Conservation (phyloP, 1,284 basidiomycete species). For the Laetiporus sulphureus region DNA sequence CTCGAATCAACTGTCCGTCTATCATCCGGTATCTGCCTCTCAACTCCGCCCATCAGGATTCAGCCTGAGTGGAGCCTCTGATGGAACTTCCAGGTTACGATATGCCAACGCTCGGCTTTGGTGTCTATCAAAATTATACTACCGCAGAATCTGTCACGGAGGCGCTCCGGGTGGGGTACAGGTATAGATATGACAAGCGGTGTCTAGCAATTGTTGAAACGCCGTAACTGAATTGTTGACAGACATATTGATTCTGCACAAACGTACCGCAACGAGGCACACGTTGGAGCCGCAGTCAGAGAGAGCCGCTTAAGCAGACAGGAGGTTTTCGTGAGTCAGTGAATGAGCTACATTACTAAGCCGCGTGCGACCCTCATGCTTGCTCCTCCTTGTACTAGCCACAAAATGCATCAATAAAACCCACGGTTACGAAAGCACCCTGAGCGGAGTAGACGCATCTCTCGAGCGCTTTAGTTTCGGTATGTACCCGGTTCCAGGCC, state of each 20-base stretch:
- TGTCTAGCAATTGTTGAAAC: not conserved
- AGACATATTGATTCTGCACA: slow-evolving; percentile 71
- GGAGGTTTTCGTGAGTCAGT: slow-evolving; percentile 71
- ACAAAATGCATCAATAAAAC: slow-evolving; percentile 21
- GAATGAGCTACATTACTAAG: too few relatives aligned
- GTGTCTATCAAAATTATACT: slow-evolving; percentile 71
- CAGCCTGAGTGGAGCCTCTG: not conserved
- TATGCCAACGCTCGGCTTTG: slow-evolving; percentile 76
- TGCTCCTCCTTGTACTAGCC: slow-evolving; percentile 8
- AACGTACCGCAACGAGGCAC: slow-evolving; percentile 67
- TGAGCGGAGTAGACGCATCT: slow-evolving; percentile 19
- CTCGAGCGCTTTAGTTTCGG: slow-evolving; percentile 17
- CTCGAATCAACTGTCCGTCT: slow-evolving; percentile 9
- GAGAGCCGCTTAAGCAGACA: slow-evolving; percentile 44
- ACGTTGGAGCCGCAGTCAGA: slow-evolving; percentile 53
- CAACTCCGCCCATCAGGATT: not conserved
- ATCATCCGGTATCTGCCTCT: slow-evolving; percentile 10
- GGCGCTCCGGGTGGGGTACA: slow-evolving; percentile 68
- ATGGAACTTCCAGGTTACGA: slow-evolving; percentile 35
- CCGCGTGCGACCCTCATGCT: too few relatives aligned
- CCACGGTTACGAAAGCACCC: slow-evolving; percentile 22
- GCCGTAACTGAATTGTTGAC: not conserved
- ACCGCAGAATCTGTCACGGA: slow-evolving; percentile 53
- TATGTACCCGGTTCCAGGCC: too few relatives aligned
- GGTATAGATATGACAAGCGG: slow-evolving; percentile 9